These are phyloP conservation scores for Neckera pumila DNA, from an alignment of 225 moss, liverwort and hornwort genomes.

Conservation along the genomic window DNA sequence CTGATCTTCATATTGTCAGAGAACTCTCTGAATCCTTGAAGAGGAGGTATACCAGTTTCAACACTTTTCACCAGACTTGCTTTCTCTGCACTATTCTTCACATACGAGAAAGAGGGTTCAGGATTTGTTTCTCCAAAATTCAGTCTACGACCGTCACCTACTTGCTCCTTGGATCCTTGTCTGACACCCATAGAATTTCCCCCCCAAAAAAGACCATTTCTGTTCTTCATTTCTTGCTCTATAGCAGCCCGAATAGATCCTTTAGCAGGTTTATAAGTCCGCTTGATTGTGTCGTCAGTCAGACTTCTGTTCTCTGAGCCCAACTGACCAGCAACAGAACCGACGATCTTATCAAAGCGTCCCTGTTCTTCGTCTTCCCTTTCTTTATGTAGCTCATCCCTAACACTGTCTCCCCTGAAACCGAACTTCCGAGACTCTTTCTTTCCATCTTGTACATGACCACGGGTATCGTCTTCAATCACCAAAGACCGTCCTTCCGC, in stretches of 20 bases:
- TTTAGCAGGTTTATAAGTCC: background rate
- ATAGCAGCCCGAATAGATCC: slow-evolving; percentile 16
- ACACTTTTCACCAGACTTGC: background rate
- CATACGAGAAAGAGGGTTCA: background rate
- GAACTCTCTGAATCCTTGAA: slow-evolving; percentile 12
- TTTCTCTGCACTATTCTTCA: background rate
- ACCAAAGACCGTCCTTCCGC: background rate
- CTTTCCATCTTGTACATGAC: background rate
- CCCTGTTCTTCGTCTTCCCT: background rate
- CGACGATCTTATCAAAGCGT: background rate
- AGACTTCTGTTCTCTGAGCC: background rate
- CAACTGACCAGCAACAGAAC: background rate
- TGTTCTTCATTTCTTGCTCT: slow-evolving; percentile 8
- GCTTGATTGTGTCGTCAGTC: background rate
- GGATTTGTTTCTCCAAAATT: background rate
- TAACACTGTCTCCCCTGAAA: background rate
- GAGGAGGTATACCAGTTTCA: slow-evolving; percentile 3
- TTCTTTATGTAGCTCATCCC: background rate
- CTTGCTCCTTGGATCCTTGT: background rate
- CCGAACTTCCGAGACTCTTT: slow-evolving; percentile 6
- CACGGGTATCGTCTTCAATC: background rate
- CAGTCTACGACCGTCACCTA: background rate
- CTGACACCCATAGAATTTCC: background rate
- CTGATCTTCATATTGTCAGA: background rate
- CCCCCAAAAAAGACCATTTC: background rate